A percentile compares a stretch with the other conserved stretches of the same genome.
Conservation (phyloP, 148 eudicot genomes). For the Beta vulgaris region DNA sequence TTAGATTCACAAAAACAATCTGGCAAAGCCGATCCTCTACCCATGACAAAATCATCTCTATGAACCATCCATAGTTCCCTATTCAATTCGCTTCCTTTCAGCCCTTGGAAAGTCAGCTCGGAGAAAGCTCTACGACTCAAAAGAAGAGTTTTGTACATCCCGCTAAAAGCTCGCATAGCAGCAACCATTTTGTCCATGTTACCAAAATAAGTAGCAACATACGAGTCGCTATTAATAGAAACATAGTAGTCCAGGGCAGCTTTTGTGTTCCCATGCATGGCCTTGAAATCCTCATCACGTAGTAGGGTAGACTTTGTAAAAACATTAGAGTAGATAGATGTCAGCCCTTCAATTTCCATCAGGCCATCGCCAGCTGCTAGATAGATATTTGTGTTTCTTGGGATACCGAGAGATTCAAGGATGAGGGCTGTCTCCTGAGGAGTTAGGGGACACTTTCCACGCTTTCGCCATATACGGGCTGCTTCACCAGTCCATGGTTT, state of each 20-base stretch:
- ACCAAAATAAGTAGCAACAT: slow-evolving; percentile 86
- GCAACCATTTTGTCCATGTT: slow-evolving; percentile 99
- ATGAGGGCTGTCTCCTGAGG: slow-evolving; percentile 81
- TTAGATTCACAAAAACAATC: slow-evolving; percentile 91
- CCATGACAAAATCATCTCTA: slow-evolving; percentile 69
- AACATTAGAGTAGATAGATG: slow-evolving; percentile 62
- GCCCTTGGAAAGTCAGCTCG: slow-evolving; percentile 49
- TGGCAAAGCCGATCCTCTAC: slow-evolving; percentile 86
- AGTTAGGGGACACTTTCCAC: slow-evolving; percentile 96
- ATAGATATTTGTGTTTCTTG: slow-evolving; percentile 70
- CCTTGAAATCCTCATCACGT: slow-evolving; percentile 55
- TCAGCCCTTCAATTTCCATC: slow-evolving; percentile 80
- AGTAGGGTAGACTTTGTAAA: slow-evolving; percentile 67
- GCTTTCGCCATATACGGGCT: slow-evolving; percentile 78
- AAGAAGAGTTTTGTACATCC: slow-evolving; percentile 65
- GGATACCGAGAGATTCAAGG: slow-evolving; percentile 72
- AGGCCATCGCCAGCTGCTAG: slow-evolving; percentile 97
- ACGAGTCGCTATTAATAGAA: slow-evolving; percentile 76
- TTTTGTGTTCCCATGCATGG: slow-evolving; percentile 97
- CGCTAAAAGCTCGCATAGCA: slow-evolving; percentile 84
- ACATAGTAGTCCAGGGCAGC: slow-evolving; percentile 92
- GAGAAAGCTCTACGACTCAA: slow-evolving; percentile 77
- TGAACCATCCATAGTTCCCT: slow-evolving; percentile 70
- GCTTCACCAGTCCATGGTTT: slow-evolving; percentile 93
- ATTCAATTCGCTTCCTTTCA: slow-evolving; percentile 49